phyloP scores from a whole-genome alignment of 805 yeast species.

The Schizosaccharomyces octosporus region DNA sequence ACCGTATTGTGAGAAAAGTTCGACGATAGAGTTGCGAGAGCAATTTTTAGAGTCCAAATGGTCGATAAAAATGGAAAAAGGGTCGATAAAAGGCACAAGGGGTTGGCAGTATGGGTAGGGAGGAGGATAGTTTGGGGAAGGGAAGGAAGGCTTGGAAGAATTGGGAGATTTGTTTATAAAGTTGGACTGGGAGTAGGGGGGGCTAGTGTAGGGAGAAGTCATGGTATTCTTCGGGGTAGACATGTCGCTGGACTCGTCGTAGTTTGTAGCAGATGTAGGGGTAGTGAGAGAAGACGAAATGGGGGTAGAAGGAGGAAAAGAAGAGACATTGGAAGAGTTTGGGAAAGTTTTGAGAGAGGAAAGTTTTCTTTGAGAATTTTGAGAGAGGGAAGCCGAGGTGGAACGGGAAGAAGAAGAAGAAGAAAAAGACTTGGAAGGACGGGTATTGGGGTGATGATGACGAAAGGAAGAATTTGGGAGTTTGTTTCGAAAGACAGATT shows the following conservation, averaged over 20 bases:
- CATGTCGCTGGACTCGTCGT: no score
- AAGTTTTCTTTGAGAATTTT: not conserved
- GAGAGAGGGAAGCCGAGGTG: not conserved
- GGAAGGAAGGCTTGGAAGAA: not conserved
- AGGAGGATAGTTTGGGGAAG: not conserved
- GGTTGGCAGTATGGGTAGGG: not conserved
- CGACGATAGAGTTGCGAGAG: constrained; percentile 26
- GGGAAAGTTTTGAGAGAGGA: no score
- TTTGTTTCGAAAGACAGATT: not conserved
- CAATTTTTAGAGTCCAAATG: constrained; percentile 29
- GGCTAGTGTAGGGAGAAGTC: not conserved
- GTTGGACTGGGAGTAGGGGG: not conserved
- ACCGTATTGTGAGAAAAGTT: constrained; percentile 44
- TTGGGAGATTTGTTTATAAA: not conserved
- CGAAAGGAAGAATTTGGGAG: not conserved
- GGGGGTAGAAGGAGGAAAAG: no score
- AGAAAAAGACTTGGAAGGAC: not conserved
- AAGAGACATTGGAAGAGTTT: no score
- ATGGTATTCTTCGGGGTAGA: no score
- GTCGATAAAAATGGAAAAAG: constrained; percentile 46
- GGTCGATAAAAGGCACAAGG: constrained; percentile 27
- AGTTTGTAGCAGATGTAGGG: no score
- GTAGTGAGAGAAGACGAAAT: no score
- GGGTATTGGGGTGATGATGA: not conserved
- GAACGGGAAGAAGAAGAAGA: not conserved